Evolutionary conservation across 169 alveolate genomes (phyloP).

Genomic region (Plasmodium vivax): DNA sequence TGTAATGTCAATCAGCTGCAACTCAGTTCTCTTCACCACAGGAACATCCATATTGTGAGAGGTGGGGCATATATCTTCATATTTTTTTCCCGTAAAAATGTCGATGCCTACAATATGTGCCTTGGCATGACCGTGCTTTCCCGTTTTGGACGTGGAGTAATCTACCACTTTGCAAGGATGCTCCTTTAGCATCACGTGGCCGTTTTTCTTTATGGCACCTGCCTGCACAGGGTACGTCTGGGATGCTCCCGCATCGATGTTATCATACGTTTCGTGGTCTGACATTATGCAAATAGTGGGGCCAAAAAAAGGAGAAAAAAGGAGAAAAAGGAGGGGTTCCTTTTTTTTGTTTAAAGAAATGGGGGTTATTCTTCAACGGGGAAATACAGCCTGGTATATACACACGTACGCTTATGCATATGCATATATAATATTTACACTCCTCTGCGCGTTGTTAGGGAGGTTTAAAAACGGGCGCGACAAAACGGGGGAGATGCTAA

Average conservation of each 20-base stretch:
- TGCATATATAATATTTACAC: neutral
- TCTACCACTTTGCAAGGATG: slow-evolving; percentile 98
- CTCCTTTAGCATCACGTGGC: slow-evolving; percentile 97
- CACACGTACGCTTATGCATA: neutral
- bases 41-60: slow-evolving; percentile 99
- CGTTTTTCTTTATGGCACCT: slow-evolving; percentile 97
- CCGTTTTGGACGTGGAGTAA: slow-evolving; percentile 97
- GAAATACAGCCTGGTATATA: neutral
- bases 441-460: neutral
- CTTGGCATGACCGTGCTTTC: slow-evolving; percentile 99
- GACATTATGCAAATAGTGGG: slow-evolving; percentile 27
- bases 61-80: slow-evolving; percentile 98
- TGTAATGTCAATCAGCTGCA: slow-evolving; percentile 92
- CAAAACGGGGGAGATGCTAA: neutral
- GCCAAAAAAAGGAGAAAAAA: neutral
- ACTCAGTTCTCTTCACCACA: slow-evolving; percentile 93
- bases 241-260: slow-evolving; percentile 96
- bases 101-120: slow-evolving; percentile 98
- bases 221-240: slow-evolving; percentile 96
- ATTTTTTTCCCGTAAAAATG: slow-evolving; percentile 97
- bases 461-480: neutral
- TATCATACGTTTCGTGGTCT: slow-evolving; percentile 85
- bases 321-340: neutral
- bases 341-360: neutral
- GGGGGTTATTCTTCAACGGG: neutral